phyloP scores from a whole-genome alignment of 163 green algal species.

The Prototheca cutis region DNA sequence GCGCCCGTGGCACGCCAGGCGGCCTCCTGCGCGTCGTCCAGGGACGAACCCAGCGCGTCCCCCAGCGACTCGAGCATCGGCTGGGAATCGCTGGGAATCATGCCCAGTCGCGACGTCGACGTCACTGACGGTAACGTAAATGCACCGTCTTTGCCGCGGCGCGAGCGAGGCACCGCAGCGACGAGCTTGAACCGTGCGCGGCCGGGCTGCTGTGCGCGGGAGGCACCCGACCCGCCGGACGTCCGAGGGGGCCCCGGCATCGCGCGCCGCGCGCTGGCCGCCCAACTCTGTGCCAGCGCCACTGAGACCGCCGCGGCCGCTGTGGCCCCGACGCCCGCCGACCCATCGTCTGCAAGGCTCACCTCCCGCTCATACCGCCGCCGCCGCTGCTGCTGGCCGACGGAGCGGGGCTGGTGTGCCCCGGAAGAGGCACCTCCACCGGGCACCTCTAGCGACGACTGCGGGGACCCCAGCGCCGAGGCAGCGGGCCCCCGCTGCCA shows the following conservation, averaged over 20 bases:
- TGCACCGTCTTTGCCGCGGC: background rate
- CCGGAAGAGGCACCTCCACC: background rate
- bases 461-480: no score
- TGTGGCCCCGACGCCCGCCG: conserved; percentile 29
- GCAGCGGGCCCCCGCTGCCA: no score
- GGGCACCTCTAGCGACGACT: no score
- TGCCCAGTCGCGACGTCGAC: background rate
- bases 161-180: conserved; percentile 20
- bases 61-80: background rate
- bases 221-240: background rate
- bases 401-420: background rate
- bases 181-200: conserved; percentile 29
- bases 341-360: conserved; percentile 34
- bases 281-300: conserved; percentile 36
- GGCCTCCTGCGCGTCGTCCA: conserved; percentile 17
- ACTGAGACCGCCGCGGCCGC: conserved; percentile 42
- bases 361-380: conserved; percentile 13
- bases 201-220: background rate
- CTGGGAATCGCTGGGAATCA: background rate
- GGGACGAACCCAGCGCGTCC: background rate
- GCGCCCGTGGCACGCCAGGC: conserved; percentile 23
- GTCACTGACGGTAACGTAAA: background rate
- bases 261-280: conserved; percentile 16
- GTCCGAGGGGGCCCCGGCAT: background rate
- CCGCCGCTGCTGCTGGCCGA: background rate